Evolutionary conservation across 805 yeast genomes (phyloP).

Genomic region (Debaryomyces tyrocola): DNA sequence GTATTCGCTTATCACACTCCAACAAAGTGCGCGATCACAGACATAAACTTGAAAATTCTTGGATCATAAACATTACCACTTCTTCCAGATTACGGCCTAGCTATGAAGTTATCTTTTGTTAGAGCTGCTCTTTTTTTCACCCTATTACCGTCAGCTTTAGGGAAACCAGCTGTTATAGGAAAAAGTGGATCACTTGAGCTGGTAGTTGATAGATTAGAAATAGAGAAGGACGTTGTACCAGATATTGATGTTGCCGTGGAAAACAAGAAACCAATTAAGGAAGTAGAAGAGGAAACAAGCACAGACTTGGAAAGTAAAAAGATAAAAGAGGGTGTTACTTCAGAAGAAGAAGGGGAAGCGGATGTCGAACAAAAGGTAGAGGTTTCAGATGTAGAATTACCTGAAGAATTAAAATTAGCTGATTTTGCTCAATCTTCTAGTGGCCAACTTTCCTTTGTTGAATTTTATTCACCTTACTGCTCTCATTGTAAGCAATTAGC

Average conservation of each 20-base stretch:
- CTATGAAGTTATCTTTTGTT: not conserved
- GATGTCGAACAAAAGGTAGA: constrained; percentile 3
- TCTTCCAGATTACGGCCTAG: not conserved
- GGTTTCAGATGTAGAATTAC: constrained; percentile 29
- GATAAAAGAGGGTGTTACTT: constrained; percentile 1
- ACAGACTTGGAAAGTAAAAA: not conserved
- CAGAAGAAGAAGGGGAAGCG: constrained; percentile 3
- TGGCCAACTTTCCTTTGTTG: constrained; percentile 69
- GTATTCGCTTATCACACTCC: too few species aligned
- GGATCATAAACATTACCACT: not conserved
- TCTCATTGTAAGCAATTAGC: constrained; percentile 75
- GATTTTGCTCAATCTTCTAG: constrained; percentile 52
- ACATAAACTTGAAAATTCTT: not conserved
- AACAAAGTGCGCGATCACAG: not conserved
- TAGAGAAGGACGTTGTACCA: not conserved
- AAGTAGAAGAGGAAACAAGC: not conserved
- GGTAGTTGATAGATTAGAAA: not conserved
- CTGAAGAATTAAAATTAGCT: constrained; percentile 49
- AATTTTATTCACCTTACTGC: constrained; percentile 90
- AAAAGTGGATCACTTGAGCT: not conserved
- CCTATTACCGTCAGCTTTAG: not conserved
- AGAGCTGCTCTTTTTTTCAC: not conserved
- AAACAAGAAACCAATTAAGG: not conserved
- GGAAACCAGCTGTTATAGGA: not conserved
- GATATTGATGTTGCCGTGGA: not conserved